phyloP scores from a whole-genome alignment of 2,329 filamentous ascomycete species.

The Curvularia spicifera region DNA sequence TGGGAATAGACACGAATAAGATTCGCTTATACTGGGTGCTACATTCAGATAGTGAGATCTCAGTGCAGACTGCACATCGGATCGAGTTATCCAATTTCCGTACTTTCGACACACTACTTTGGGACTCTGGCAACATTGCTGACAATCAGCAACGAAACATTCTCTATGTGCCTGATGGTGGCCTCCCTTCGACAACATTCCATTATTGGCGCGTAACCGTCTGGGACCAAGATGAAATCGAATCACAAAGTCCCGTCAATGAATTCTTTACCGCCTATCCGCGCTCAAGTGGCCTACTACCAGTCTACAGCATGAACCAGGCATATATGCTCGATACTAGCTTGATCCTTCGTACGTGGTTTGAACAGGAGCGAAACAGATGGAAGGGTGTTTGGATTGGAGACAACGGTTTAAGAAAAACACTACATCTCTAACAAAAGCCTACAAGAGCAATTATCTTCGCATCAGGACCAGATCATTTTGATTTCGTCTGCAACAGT shows the following conservation, averaged over 20 bases:
- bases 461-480: constrained; percentile 52
- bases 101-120: neutral
- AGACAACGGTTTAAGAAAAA: constrained; percentile 48
- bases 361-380: constrained; percentile 50
- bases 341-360: constrained; percentile 53
- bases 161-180: constrained; percentile 36
- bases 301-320: constrained; percentile 54
- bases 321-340: constrained; percentile 54
- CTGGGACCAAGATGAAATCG: constrained; percentile 45
- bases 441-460: constrained; percentile 47
- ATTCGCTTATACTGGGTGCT: constrained; percentile 49
- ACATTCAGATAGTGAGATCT: constrained; percentile 37
- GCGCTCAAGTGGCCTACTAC: constrained; percentile 42
- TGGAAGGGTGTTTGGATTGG: constrained; percentile 54
- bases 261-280: constrained; percentile 53
- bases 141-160: constrained; percentile 38
- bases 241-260: constrained; percentile 35
- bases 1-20: constrained; percentile 51
- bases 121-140: constrained; percentile 16
- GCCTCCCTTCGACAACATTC: constrained; percentile 47
- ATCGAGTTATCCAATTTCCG: neutral
- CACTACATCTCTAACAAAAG: constrained; percentile 37
- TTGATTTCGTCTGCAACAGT: constrained; percentile 50
- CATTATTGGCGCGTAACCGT: constrained; percentile 50
- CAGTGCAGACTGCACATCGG: constrained; percentile 34